phyloP scores from a whole-genome alignment of 176 grass and related monocot species.

The Avena eriantha region DNA sequence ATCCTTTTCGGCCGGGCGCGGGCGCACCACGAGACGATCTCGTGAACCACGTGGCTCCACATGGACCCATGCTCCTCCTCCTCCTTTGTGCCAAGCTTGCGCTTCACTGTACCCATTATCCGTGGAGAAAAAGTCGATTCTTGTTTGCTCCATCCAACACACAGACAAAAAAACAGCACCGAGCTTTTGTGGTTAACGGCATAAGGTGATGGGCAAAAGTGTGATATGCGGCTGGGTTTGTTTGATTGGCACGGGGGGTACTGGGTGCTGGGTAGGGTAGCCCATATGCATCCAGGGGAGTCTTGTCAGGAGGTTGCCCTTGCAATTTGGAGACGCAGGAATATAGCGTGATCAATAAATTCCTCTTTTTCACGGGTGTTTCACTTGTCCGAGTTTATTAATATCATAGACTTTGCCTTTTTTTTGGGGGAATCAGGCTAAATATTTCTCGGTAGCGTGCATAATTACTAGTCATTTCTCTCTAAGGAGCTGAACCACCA shows the following conservation, averaged over 20 bases:
- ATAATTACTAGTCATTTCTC: too few relatives aligned
- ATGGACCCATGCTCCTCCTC: neutral
- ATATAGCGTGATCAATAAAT: too few relatives aligned
- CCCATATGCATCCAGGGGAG: too few relatives aligned
- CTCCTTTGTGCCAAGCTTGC: slow-evolving; percentile 54
- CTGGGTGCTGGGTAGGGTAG: too few relatives aligned
- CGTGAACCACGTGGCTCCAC: slow-evolving; percentile 61
- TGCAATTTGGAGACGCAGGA: too few relatives aligned
- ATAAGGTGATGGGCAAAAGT: slow-evolving; percentile 46
- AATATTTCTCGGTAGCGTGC: too few relatives aligned
- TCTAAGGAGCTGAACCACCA: too few relatives aligned
- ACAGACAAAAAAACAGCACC: slow-evolving; percentile 44
- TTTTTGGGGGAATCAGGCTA: too few relatives aligned
- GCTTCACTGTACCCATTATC: slow-evolving; percentile 44
- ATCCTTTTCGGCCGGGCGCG: neutral
- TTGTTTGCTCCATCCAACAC: slow-evolving; percentile 36
- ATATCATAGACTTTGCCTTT: too few relatives aligned
- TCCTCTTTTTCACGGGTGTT: too few relatives aligned
- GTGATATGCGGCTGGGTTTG: neutral
- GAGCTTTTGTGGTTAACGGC: slow-evolving; percentile 31
- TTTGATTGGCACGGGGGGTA: slow-evolving; percentile 36
- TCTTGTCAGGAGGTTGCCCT: too few relatives aligned
- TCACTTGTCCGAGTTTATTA: too few relatives aligned
- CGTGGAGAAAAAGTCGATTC: neutral
- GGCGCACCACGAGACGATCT: slow-evolving; percentile 1